Evolutionary conservation across 768 basidiomycete genomes (phyloP), one percentile per base, ranked within the genome.

Genomic region (Phlebiopsis gigantea): DNA sequence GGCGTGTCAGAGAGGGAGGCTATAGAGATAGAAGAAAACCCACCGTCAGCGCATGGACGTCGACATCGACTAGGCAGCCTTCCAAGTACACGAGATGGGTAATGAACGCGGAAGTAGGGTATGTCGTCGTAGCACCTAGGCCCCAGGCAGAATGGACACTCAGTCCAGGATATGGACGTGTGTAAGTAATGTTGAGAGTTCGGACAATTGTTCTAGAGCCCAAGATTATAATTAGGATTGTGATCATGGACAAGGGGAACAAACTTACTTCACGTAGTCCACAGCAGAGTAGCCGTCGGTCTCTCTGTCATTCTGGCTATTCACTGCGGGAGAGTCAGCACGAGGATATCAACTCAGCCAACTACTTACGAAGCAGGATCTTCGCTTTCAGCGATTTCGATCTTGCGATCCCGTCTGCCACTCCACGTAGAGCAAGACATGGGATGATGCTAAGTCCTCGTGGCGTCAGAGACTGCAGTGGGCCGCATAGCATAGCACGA

Each of bases 301-400:
- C 71, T 98, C 95, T 55, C 94, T 78, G 66, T 98, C 95, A 64
- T 96, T 97, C 61, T 77, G 79, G 12, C 82, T 76, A 67, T 97
- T 98, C 56, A 98, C 94, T 96, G 62, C 39, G 43, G 15, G 17
- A 31, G 34, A 28, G 45, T 29, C 15, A 21, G 45, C 31, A 14
- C 34, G 12, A 39, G 2, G 12, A 9, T 39, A 6, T 14, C 12
- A 9, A 14, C 12, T 9, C 12, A 8, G 14, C 44, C 44, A 22
- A 43, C 57, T 12, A 14, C 24, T 34, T 46, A 95, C 94, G 68
- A 0, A 98, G 77, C n/a, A 98, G 71, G 6, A 95, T 79, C 69
- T 97, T 97, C 6, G 87, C 88, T 28, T 80, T 80, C 26, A 96
- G 75, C 19, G 78, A 77, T 10, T 71, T 71, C 34, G 92, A 95